A percentile compares a stretch with the other conserved stretches of the same genome.
Evolutionary conservation across 108 stramenopile species (phyloP).

Genomic region (Pseudonitzschia multistriata): DNA sequence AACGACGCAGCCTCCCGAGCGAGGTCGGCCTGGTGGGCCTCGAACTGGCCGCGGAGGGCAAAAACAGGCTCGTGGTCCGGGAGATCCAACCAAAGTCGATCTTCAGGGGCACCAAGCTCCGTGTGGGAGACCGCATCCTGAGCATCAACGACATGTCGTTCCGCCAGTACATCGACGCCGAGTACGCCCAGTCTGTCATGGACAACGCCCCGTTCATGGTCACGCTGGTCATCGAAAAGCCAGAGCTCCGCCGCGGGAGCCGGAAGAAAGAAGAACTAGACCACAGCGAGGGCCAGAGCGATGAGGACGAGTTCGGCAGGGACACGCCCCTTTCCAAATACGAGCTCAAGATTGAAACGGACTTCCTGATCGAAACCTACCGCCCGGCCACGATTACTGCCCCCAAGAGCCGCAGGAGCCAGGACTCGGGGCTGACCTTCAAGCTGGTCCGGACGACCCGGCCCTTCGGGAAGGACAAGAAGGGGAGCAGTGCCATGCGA

Average conservation of each 20-base stretch:
- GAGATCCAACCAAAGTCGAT: slow-evolving; percentile 16
- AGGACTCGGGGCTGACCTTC: slow-evolving; percentile 20
- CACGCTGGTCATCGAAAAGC: neutral
- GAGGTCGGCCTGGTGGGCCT: neutral
- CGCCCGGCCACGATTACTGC: slow-evolving; percentile 15
- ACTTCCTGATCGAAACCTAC: slow-evolving; percentile 19
- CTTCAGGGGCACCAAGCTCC: slow-evolving; percentile 17
- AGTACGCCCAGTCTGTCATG: slow-evolving; percentile 14
- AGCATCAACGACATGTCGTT: slow-evolving; percentile 41
- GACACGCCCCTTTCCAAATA: neutral
- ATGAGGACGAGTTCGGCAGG: neutral
- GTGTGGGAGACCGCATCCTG: slow-evolving; percentile 21
- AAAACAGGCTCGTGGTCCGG: slow-evolving; percentile 8
- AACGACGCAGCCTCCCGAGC: neutral
- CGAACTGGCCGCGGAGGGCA: neutral
- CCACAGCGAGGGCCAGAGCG: neutral
- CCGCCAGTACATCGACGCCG: slow-evolving; percentile 28
- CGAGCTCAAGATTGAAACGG: slow-evolving; percentile 6
- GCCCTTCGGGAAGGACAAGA: neutral
- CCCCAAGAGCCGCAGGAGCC: slow-evolving; percentile 18
- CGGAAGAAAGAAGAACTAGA: neutral
- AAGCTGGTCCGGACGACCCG: neutral
- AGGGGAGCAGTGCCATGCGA: neutral
- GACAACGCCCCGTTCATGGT: slow-evolving; percentile 15
- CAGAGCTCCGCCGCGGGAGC: neutral